These are phyloP conservation scores for Brassica napus DNA, from an alignment of 345 rosid genomes.

Conservation along the genomic window DNA sequence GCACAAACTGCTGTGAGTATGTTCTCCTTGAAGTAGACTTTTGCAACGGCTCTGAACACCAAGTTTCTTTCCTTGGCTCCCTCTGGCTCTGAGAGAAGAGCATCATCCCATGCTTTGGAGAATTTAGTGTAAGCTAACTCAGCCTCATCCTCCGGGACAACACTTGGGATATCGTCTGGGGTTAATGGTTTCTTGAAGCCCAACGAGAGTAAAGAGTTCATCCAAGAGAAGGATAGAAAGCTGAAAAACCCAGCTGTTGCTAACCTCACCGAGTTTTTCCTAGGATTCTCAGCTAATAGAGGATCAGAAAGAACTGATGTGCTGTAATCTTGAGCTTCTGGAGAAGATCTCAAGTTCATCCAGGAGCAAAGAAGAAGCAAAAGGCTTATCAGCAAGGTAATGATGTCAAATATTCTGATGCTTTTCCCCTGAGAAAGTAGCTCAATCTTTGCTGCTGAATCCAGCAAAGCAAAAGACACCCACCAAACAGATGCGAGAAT, in stretches of 20 bases:
- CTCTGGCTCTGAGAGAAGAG: slow-evolving; percentile 36
- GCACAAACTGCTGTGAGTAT: slow-evolving; percentile 51
- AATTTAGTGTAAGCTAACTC: slow-evolving; percentile 54
- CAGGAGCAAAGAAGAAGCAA: slow-evolving; percentile 60
- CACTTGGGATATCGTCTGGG: slow-evolving; percentile 59
- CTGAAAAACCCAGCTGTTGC: slow-evolving; percentile 54
- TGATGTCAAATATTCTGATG: slow-evolving; percentile 41
- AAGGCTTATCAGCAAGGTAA: slow-evolving; percentile 53
- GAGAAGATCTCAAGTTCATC: slow-evolving; percentile 39
- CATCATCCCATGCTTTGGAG: slow-evolving; percentile 50
- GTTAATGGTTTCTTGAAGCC: slow-evolving; percentile 62
- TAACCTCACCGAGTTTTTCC: slow-evolving; percentile 32
- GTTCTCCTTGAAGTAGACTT: slow-evolving; percentile 59
- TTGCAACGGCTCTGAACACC: slow-evolving; percentile 49
- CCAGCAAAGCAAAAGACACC: slow-evolving; percentile 53
- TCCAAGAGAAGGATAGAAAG: slow-evolving; percentile 62
- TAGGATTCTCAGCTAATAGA: slow-evolving; percentile 41
- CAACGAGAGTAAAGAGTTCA: slow-evolving; percentile 55
- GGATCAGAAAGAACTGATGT: slow-evolving; percentile 49
- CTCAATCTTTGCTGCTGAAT: slow-evolving; percentile 47
- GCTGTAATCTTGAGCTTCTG: slow-evolving; percentile 8
- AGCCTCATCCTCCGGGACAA: slow-evolving; percentile 63
- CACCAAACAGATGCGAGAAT: slow-evolving; percentile 62
- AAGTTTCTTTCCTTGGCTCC: slow-evolving; percentile 40
- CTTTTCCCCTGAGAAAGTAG: slow-evolving; percentile 38